Conservation (phyloP, 345 rosid genomes). For the Erysimum cheiranthoides region DNA sequence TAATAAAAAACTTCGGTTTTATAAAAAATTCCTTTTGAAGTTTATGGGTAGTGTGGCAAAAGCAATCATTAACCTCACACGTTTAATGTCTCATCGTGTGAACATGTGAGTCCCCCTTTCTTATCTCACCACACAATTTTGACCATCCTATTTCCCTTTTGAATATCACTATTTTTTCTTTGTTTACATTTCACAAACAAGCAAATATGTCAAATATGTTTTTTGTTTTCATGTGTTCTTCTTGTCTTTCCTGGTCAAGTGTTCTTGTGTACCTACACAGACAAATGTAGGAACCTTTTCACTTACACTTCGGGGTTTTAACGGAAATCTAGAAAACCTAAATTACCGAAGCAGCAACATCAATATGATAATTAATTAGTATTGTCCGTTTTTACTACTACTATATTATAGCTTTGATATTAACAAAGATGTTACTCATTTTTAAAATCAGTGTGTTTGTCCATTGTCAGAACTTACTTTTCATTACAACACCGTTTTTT, state of each 20-base stretch:
- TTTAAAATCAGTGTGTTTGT: not conserved
- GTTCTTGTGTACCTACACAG: constrained; percentile 37
- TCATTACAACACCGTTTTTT: not conserved
- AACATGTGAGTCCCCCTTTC: constrained; percentile 47
- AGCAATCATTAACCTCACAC: constrained; percentile 50
- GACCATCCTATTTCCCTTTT: constrained; percentile 47
- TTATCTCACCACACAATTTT: constrained; percentile 45
- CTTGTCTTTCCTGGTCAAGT: constrained; percentile 38
- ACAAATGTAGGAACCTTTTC: constrained; percentile 35
- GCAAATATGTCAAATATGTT: constrained; percentile 35
- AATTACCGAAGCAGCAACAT: constrained; percentile 7
- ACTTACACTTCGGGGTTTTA: constrained; percentile 31
- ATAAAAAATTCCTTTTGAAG: constrained; percentile 3
- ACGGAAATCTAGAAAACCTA: constrained; percentile 20
- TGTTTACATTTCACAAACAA: constrained; percentile 38
- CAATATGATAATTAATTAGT: not conserved
- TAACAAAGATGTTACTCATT: not conserved
- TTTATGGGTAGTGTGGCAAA: constrained; percentile 44
- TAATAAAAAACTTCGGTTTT: not conserved
- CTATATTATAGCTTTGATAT: not conserved
- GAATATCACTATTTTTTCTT: constrained; percentile 32
- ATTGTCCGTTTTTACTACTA: not conserved
- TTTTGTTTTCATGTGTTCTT: constrained; percentile 34
- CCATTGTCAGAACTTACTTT: not conserved
- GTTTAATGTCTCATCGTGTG: constrained; percentile 49